Evolutionary conservation across 2,329 filamentous ascomycete species (phyloP), one percentile per base, ranked within the genome.

Genomic region (Colletotrichum tamarilloi): DNA sequence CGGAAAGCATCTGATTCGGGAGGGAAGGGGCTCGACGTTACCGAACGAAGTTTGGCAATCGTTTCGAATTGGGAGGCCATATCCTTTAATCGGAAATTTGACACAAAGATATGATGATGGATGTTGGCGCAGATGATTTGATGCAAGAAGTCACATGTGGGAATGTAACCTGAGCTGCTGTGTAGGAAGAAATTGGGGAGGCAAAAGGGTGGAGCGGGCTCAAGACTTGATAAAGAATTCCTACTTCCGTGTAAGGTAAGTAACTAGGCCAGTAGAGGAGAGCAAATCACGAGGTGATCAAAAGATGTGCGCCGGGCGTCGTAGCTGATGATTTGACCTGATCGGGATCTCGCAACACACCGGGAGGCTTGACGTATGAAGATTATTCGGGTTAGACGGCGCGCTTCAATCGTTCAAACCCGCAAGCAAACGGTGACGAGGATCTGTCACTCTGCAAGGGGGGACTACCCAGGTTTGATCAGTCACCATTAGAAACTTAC

Each of bases 1-100:
- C 84, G 80, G 35, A 64, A 53, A 19, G 53, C 28, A 49, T 75
- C 74, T 26, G 69, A 67, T 8, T 73, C 73, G 38, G 73, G 74
- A n/a, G 74, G 67, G 49, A 55, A 73, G 8, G 73, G 28, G 24
- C 59, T 60, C 32, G 71, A 62, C 38, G 67, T 67, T 26, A 65
- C 53, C 12, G 71, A 63, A 52, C 64, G 30, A 38, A 72, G 63
- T 52, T 62, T 52, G 28, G 66, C 35, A 19, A 28, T 32, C 7
- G 67, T 62, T n/a, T 73, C 71, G n/a, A 58, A 49, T 24, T 72
- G 67, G 24, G 71, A 28, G 46, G 62, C 19, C 67, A 74, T 74
- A 38, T 9, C 66, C n/a, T 6, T 19, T 4, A 4, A 19, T 30
- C 22, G 9, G 12, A 26, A n/a, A 30, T 14, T 24, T 24, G 55